Evolutionary conservation across 176 grass and related monocot species (phyloP), one percentile per base, ranked within the genome.

Genomic region (Aegilops bicornis): DNA sequence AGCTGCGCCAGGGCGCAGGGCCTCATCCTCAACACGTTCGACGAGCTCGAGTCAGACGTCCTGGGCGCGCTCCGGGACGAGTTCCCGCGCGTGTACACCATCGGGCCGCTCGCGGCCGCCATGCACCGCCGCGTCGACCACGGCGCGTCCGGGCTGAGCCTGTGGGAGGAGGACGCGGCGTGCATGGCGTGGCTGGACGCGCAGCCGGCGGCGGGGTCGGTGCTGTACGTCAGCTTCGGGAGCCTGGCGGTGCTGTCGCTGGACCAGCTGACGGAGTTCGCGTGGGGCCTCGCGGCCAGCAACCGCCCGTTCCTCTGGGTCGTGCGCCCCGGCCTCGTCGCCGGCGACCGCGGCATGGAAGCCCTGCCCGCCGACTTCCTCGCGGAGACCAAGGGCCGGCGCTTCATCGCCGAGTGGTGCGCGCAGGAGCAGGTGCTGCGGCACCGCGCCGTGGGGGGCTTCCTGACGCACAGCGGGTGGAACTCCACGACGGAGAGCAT

Each of bases 391-490:
- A 7, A 36, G 39, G 37, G 5, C 14, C 65, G 81, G n/a, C 76
- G 89, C 60, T 89, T 89, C 50, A 64, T 84, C 77, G 77, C 88
- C 0, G 85, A 77, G 71, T 82, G 83, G 85, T 94, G 92, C 87
- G 92, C 92, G 60, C 90, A 94, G 82, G 84, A 92, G 87, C 65
- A 88, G 67, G 90, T 94, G 37, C 87, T 94, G 9, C 37, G 79
- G 45, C 93, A 94, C 89, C 50, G 20, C 47, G 84, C 92, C 43
- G 87, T 94, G 23, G 92, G 89, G 1, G 89, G 78, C 0, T 94
- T 94, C 82, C 64, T 84, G 40, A 94, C 93, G 42, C 93, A 94
- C 82, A 82, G 73, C 82, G 93, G 92, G 20, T 94, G 92, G 92
- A 94, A 94, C 85, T 94, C 92, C 5, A 91, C 87, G 0, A 16